A percentile compares a stretch with the other conserved stretches of the same genome.
phyloP scores from a whole-genome alignment of 2,329 filamentous ascomycete species.

The Fusarium decemcellulare region DNA sequence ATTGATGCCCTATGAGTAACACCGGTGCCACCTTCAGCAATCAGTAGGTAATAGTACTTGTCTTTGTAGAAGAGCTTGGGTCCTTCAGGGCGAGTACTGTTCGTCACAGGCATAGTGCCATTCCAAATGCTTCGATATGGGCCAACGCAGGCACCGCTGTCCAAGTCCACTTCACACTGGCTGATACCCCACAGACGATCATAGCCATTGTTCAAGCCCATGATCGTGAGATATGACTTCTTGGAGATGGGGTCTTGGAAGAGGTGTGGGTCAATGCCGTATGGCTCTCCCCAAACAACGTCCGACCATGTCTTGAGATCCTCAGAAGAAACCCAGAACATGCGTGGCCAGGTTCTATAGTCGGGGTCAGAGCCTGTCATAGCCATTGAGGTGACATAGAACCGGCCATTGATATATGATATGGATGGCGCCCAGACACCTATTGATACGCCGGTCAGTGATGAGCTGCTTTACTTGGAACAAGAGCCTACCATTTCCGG shows the following conservation, averaged over 20 bases:
- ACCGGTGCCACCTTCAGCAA: constrained; percentile 27
- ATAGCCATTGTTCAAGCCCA: constrained; percentile 20
- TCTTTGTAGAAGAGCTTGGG: constrained; percentile 27
- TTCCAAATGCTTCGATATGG: constrained; percentile 28
- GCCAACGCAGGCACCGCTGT: constrained; percentile 10
- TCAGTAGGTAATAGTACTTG: constrained; percentile 26
- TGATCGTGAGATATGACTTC: constrained; percentile 18
- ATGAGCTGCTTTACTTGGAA: background rate
- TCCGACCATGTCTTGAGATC: constrained; percentile 30
- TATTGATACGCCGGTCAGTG: background rate
- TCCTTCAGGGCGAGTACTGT: constrained; percentile 14
- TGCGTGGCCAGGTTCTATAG: constrained; percentile 12
- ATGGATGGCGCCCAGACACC: constrained; percentile 25
- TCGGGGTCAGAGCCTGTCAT: constrained; percentile 16
- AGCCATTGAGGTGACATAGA: constrained; percentile 21
- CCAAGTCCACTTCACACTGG: constrained; percentile 25
- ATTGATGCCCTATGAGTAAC: constrained; percentile 24
- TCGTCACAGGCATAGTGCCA: constrained; percentile 14
- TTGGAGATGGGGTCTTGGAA: constrained; percentile 24
- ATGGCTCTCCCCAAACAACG: constrained; percentile 23
- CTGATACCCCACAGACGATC: constrained; percentile 24
- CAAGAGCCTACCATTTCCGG: constrained; percentile 4
- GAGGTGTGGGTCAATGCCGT: constrained; percentile 25
- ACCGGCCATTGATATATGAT: constrained; percentile 16
- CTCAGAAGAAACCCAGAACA: constrained; percentile 20